Base-by-base conservation (phyloP, 257 asterid species). In the Fraxinus anomala region DNA sequence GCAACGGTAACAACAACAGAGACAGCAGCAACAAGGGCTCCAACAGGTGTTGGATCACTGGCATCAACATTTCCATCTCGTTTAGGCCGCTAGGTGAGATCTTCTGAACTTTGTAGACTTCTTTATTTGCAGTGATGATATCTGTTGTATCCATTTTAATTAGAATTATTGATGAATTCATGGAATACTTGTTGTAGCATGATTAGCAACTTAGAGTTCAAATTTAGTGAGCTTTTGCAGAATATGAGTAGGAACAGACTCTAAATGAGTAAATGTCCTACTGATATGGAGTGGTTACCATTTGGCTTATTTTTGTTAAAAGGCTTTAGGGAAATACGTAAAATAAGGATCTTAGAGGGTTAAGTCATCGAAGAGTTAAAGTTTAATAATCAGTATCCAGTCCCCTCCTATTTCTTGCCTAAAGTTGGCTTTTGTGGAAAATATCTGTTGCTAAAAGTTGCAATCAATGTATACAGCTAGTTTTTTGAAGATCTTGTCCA, bases 81-180 rank as follows among this genome's bases (percentile, higher is more conserved):
- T 76, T 74, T 79, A 68, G 81, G 79, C 23, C 87, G 89, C n/a
- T 92, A 90, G 91, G 90, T 85, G 74, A 72, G 81, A 1, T 72
- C 51, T 67, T 71, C 30, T 65, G 36, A 76, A 73, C 70, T 56
- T 31, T 7, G 1, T 17, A n/a, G 31, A 63, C 16, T 49, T 68
- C 39, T 4, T 11, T 77, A 59, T 19, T 42, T 40, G 80, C 47
- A 30, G 30, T 76, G 69, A 40, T 69, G 39, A 37, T 59, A 36
- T 30, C 33, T 70, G 59, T 30, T 36, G 12, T 44, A 37, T 51
- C 68, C 37, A 7, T 73, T 34, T 47, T 47, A 69, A 65, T 37
- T 68, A 33, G 1, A 63, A 11, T 31, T 69, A 30, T 63, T 66
- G 37, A 51, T 68, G 49, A 28, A 5, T 23, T 73, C 76, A 49